Conservation (phyloP, 768 basidiomycete species). For the Tubosaeta sp. region DNA sequence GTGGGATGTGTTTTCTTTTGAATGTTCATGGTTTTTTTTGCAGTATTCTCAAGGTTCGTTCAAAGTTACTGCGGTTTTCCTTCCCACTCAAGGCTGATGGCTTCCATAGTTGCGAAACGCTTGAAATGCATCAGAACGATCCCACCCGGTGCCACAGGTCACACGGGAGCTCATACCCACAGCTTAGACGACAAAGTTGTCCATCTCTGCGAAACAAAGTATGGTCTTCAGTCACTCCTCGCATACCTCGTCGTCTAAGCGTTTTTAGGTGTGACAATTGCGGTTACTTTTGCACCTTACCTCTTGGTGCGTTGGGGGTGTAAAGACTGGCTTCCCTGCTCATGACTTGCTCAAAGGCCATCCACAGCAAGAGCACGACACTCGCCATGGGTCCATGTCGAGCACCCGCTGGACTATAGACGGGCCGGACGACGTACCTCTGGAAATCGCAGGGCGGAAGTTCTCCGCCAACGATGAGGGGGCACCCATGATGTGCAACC, state of each 20-base stretch:
- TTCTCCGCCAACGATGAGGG: constrained; percentile 54
- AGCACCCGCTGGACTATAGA: too few relatives aligned
- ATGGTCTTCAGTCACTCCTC: background rate
- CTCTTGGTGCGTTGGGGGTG: constrained; percentile 38
- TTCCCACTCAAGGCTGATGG: background rate
- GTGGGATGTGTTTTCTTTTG: background rate
- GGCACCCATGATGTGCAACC: constrained; percentile 33
- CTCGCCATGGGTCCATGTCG: too few relatives aligned
- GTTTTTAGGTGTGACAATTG: constrained; percentile 31
- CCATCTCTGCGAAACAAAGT: constrained; percentile 54
- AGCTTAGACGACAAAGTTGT: constrained; percentile 40
- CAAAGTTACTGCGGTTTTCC: background rate
- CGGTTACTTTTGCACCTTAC: constrained; percentile 51
- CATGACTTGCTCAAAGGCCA: constrained; percentile 39
- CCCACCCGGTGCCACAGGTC: constrained; percentile 13
- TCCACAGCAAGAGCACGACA: constrained; percentile 51
- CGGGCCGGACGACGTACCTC: constrained; percentile 38
- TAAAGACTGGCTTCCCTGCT: background rate
- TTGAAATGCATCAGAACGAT: constrained; percentile 43
- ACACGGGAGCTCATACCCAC: constrained; percentile 48
- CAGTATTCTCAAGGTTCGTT: constrained; percentile 52
- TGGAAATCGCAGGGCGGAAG: constrained; percentile 54
- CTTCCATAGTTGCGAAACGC: constrained; percentile 32
- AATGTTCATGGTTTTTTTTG: background rate
- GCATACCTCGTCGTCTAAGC: background rate